phyloP scores from a whole-genome alignment of 306 rosid genomes.

The Sesbania bispinosa region DNA sequence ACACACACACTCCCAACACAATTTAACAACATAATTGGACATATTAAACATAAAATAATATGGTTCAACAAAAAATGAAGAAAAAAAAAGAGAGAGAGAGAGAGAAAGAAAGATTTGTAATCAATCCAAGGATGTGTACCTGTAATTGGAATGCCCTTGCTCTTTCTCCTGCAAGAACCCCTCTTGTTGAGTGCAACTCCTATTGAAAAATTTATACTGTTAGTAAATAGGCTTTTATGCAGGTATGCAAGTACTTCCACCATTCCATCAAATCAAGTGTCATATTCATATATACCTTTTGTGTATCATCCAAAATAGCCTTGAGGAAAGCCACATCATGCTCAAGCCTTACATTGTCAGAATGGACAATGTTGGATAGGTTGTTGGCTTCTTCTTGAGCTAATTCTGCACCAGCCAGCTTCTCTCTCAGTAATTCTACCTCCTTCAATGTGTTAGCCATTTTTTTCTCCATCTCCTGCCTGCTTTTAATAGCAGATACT shows the following conservation, averaged over 20 bases:
- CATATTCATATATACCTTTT: slow-evolving; percentile 54
- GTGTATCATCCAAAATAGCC: slow-evolving; percentile 94
- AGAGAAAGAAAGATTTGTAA: too few relatives aligned
- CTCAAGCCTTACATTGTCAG: slow-evolving; percentile 92
- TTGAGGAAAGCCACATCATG: slow-evolving; percentile 99
- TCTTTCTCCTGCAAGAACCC: slow-evolving; percentile 90
- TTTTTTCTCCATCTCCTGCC: slow-evolving; percentile 73
- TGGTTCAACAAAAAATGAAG: not conserved
- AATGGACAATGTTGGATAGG: slow-evolving; percentile 81
- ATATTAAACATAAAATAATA: not conserved
- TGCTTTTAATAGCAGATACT: slow-evolving; percentile 61
- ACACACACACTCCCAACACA: not conserved
- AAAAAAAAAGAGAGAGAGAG: not conserved
- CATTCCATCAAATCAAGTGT: not conserved
- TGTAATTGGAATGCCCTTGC: slow-evolving; percentile 92
- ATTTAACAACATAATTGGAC: not conserved
- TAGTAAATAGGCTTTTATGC: slow-evolving; percentile 9
- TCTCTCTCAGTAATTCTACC: slow-evolving; percentile 75
- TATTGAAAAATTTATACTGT: not conserved
- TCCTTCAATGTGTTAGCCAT: slow-evolving; percentile 54
- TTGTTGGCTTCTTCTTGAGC: slow-evolving; percentile 84
- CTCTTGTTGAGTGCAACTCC: slow-evolving; percentile 98
- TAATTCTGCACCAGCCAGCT: slow-evolving; percentile 64
- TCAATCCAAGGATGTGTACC: slow-evolving; percentile 39
- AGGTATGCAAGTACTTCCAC: not conserved